phyloP scores from a whole-genome alignment of 2,329 filamentous ascomycete species.

The Trichoderma endophyticum region DNA sequence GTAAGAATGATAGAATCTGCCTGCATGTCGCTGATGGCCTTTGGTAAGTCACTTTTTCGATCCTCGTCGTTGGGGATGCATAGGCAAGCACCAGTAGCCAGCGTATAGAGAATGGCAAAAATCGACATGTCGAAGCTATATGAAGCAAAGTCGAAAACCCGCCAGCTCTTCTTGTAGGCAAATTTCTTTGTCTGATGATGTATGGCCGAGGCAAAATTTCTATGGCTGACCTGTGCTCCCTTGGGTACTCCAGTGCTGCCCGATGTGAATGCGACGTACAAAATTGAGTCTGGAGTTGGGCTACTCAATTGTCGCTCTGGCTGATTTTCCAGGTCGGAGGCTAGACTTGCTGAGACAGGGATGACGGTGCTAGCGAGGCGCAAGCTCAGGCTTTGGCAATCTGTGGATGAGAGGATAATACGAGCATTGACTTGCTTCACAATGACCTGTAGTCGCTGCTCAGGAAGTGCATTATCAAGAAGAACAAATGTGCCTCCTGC shows the following conservation, averaged over 20 bases:
- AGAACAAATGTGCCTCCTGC: background rate
- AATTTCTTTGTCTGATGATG: background rate
- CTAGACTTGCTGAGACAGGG: background rate
- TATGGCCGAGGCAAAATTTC: constrained; percentile 23
- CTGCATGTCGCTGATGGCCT: no score
- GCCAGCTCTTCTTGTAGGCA: background rate
- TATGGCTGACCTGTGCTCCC: constrained; percentile 20
- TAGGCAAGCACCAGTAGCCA: constrained; percentile 37
- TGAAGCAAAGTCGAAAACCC: constrained; percentile 21
- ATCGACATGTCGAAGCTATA: constrained; percentile 22
- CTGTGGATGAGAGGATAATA: background rate
- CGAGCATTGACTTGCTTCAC: background rate
- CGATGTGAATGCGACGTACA: no score
- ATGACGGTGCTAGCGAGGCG: background rate
- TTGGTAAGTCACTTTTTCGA: no score
- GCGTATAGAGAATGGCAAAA: constrained; percentile 14
- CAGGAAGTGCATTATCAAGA: constrained; percentile 1
- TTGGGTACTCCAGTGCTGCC: constrained; percentile 24
- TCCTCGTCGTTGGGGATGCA: no score
- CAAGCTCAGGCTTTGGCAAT: background rate
- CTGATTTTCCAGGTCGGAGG: background rate
- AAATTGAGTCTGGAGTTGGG: constrained; percentile 15
- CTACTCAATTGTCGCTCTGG: background rate
- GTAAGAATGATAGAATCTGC: constrained; percentile 23
- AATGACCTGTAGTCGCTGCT: background rate